Evolutionary conservation across 2,329 filamentous ascomycete species (phyloP).

Genomic region (Rosellinia necatrix): DNA sequence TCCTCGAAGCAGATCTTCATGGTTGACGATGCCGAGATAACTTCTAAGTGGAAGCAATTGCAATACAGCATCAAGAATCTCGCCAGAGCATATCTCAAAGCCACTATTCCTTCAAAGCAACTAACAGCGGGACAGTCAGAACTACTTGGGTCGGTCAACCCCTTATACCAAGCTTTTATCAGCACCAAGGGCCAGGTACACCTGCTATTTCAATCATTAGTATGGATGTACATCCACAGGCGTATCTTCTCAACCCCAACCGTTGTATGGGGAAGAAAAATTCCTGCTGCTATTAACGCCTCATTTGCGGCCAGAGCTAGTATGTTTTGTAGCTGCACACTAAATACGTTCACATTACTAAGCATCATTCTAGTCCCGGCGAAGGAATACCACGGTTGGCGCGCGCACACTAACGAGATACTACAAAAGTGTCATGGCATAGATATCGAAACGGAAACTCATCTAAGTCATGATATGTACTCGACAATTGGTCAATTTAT

Average conservation of each 20-base stretch:
- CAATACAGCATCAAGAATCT: slow-evolving; percentile 16
- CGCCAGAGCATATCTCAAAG: background rate
- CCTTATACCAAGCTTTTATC: background rate
- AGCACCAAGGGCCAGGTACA: background rate
- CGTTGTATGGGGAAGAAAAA: background rate
- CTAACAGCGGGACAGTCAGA: background rate
- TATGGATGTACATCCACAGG: background rate
- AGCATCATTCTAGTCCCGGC: background rate
- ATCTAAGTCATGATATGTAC: background rate
- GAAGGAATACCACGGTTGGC: slow-evolving; percentile 5
- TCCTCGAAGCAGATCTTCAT: slow-evolving; percentile 7
- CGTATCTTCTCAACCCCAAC: background rate
- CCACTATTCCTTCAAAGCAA: background rate
- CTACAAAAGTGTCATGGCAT: background rate
- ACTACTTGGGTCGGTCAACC: background rate
- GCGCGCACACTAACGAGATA: background rate
- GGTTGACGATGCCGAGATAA: slow-evolving; percentile 16
- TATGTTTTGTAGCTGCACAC: background rate
- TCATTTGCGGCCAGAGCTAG: background rate
- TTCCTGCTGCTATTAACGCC: background rate
- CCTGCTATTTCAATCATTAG: slow-evolving; percentile 1
- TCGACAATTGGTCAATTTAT: background rate
- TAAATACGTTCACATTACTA: background rate
- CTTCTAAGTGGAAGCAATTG: slow-evolving; percentile 4
- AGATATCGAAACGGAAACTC: background rate